These are phyloP conservation scores for Zostera marina DNA, from an alignment of 116 monocot genomes.

Conservation along the genomic window DNA sequence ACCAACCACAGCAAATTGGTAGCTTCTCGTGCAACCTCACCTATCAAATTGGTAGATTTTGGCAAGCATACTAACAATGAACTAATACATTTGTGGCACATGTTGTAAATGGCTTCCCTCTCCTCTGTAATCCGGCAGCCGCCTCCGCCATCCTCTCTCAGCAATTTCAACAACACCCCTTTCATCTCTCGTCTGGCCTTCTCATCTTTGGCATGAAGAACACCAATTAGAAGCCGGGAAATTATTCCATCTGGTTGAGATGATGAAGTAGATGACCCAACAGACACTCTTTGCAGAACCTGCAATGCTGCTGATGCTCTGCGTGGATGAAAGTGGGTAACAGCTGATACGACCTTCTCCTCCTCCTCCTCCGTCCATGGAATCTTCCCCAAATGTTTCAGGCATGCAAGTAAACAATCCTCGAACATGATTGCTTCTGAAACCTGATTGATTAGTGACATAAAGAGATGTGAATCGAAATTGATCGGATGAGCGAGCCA, in stretches of 20 bases:
- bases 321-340: constrained; percentile 21
- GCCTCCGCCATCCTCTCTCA: constrained; percentile 13
- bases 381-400: constrained; percentile 48
- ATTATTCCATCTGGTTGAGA: constrained; percentile 18
- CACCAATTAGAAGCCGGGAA: constrained; percentile 19
- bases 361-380: constrained; percentile 83
- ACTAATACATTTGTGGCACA: constrained; percentile 42
- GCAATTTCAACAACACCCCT: constrained; percentile 28
- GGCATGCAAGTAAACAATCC: constrained; percentile 41
- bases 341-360: constrained; percentile 23
- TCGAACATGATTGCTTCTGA: constrained; percentile 51
- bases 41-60: constrained; percentile 18
- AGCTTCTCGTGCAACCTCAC: constrained; percentile 36
- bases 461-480: background rate
- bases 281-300: constrained; percentile 38
- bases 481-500: no score
- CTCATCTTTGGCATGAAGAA: constrained; percentile 55
- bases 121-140: background rate
- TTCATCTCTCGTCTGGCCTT: constrained; percentile 68
- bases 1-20: constrained; percentile 68
- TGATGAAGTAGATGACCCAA: constrained; percentile 20
- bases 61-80: constrained; percentile 23
- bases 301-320: constrained; percentile 5
- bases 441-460: constrained; percentile 22
- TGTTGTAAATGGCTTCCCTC: constrained; percentile 30